Base-by-base conservation (phyloP, 768 basidiomycete genomes). In the Rubroboletus pulcherrimus region DNA sequence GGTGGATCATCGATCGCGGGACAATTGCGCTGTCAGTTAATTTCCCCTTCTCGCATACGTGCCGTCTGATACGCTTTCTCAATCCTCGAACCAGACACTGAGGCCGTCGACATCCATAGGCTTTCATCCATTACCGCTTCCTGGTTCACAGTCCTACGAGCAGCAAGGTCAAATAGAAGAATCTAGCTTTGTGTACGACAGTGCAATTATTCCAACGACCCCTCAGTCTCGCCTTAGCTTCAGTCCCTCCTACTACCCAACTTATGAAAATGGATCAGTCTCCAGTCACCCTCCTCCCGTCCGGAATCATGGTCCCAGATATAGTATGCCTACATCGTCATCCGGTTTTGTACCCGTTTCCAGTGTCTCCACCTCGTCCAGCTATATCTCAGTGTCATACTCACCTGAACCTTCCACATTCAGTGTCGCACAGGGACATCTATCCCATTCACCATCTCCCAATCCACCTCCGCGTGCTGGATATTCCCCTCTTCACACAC, bases 281-380 rank as follows among this genome's bases (percentile, higher is more conserved):
- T 51, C 62, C 14, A 38, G 34, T 55, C 57, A 71, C 17, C 75
- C 73, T 5, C 68, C 76, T 45, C 65, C 77, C 2, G 63, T 68
- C 30, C 62, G 69, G 24, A 68, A 70, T 39, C 77, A 78, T 60
- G 82, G 81, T 34, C 82, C 87, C 12, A 77, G 89, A 50, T 84
- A 86, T 60, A 89, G 85, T 61, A 73, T 88, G 55, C 86, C 87
- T 19, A 64, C 80, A 1, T 72, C 82, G 7, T 83, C 87, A 0
- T 87, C 88, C 11, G 87, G 89, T 12, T 91, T 89, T 62, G 73
- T 81, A 51, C 84, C 87, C 38, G 64, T 86, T 43, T 66, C 77
- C 29, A 77, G 31, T 33, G 12, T 52, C 51, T 63, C 72, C n/a
- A 53, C 70, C 38, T 63, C 76, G 12, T 69, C 77, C 7, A 67